Evolutionary conservation across 257 asterid genomes (phyloP), one percentile per base, ranked within the genome.

Genomic region (Nicotiana sylvestris): DNA sequence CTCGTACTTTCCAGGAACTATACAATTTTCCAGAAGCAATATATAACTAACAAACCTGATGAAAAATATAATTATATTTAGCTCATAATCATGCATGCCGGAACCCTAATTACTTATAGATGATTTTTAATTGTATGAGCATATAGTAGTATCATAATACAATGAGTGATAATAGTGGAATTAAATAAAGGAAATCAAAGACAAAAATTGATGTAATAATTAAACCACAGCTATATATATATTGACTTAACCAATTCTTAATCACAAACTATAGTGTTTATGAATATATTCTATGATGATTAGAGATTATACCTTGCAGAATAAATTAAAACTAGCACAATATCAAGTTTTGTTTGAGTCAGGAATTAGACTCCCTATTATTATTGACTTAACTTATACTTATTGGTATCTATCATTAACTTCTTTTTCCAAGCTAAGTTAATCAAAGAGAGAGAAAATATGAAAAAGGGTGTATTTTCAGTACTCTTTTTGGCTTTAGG

Each of bases 21-120:
- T 77, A 55, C 82, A 86, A 90, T 90, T 87, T 87, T 83, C 93
- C 90, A 84, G 88, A 86, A 86, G 86, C 61, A 83, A 61, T 37
- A 61, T 51, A 51, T 12, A 51, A 51, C 11, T 12, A 51, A 49
- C 55, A 49, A 49, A 49, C 55, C 3, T 49, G 13, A 49, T 2
- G 55, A 21, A 9, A 49, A 49, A 49, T 8, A 49, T 49, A 49
- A 49, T 49, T 2, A 8, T 49, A 49, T 21, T 21, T 21, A 21
- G 21, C 21, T 21, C 21, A 21, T 21, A 21, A 21, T 21, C 21
- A 21, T 21, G 21, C 56, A 51, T 51, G 56, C 1, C 12, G 56
- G 56, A 21, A 51, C 56, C 12, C 1, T 51, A 16, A 11, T 51
- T 51, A 10, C 15, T 9, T 51, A 2, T 51, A 51, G 16, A 51